Conservation (phyloP, 495 filamentous ascomycete genomes). For the Neurospora tetrasperma region DNA sequence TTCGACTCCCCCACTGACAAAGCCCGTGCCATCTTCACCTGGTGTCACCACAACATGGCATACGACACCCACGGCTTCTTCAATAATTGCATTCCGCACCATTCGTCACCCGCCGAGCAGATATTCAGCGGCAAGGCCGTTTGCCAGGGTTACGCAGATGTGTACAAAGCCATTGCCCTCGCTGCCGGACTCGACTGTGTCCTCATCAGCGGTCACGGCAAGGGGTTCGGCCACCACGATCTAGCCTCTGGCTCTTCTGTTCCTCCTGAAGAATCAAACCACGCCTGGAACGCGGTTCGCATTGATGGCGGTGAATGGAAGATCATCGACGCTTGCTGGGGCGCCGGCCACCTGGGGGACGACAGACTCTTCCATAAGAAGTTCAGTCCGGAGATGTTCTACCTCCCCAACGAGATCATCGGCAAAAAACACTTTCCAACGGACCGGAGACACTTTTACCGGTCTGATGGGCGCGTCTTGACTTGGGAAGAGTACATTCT, state of each 20-base stretch:
- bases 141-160: conserved; percentile 82
- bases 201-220: conserved; percentile 71
- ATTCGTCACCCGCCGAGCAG: conserved; percentile 50
- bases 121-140: conserved; percentile 71
- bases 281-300: conserved; percentile 90
- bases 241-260: conserved; percentile 42
- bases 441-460: conserved; percentile 58
- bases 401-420: conserved; percentile 72
- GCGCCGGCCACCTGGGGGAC: conserved; percentile 55
- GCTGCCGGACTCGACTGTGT: conserved; percentile 63
- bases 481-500: conserved; percentile 74
- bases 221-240: conserved; percentile 63
- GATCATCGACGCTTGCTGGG: conserved; percentile 87
- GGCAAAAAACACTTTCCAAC: conserved; percentile 67
- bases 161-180: conserved; percentile 64
- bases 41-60: conserved; percentile 85
- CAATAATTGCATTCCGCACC: conserved; percentile 47
- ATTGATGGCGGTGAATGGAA: conserved; percentile 87
- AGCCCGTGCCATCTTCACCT: conserved; percentile 84
- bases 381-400: conserved; percentile 66
- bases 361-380: conserved; percentile 46
- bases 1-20: conserved; percentile 81
- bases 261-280: conserved; percentile 46
- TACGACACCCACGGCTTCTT: conserved; percentile 79
- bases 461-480: conserved; percentile 36